Base-by-base conservation (phyloP, 768 basidiomycete genomes). In the Pleurotus tuoliensis region DNA sequence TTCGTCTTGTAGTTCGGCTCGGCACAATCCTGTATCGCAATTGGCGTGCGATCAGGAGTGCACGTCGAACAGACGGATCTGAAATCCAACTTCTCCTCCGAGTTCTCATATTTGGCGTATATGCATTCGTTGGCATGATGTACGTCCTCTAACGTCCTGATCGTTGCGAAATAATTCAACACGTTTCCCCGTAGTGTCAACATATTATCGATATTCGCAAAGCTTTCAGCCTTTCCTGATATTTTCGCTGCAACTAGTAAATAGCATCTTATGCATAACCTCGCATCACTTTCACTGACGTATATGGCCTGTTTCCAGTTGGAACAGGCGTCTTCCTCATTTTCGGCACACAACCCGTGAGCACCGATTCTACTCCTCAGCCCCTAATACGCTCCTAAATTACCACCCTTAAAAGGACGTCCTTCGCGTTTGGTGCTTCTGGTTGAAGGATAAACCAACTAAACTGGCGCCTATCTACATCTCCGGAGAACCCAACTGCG, bases 261-360 rank as follows among this genome's bases (percentile, higher is more conserved):
- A 62, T 45, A 18, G 11, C 13, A 25, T 46, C 30, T n/a, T 20
- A 34, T 34, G 56, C 13, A 22, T 37, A 24, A 5, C 18, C 18
- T 55, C 30, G 2, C 43, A 44, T n/a, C 3, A 24, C 9, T 24
- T 30, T 40, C 45, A 54, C 37, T 30, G 34, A 16, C 8, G 5
- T 30, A 25, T 55, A 40, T 41, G 11, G 15, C 16, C 16, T 22
- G 38, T 22, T 12, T 8, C 30, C 30, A 75, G 72, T 69, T 46
- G 74, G 74, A 12, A 64, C 69, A 7, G 69, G 64, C n/a, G 59
- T 74, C 3, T 69, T 75, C 55, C 61, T 75, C 7, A 64, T 73
- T 4, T 75, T 74, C 56, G 73, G 71, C 4, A 70, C 71, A 20
- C 74, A 75, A 65, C 56, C 64, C 4, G 71, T 71, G 53, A 25